Base-by-base conservation (phyloP, 2,329 filamentous ascomycete species). In the Teratosphaeria destructans region DNA sequence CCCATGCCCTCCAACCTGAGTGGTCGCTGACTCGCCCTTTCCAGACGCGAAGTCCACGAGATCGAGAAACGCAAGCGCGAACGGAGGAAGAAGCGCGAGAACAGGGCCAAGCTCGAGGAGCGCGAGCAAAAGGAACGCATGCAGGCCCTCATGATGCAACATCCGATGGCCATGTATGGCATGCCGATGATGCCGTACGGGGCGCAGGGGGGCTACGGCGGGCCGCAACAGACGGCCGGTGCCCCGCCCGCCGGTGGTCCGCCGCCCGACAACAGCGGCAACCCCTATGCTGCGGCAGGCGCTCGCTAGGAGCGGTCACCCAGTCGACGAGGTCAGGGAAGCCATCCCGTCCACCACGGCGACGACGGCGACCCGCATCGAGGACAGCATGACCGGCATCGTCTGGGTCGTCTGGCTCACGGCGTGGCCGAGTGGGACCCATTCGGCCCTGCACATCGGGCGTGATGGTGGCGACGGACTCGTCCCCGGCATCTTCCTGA, bases 61-160 rank as follows among this genome's bases (percentile, higher is more conserved):
- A 79, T 86, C 60, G 78, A 82, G 59, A 71, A 72, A 63, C 74
- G 76, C 61, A 73, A 74, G 63, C 66, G 65, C 27, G 63, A 68
- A 49, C 70, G 71, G 58, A 72, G 73, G 64, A 79, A 79, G 74
- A 70, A 70, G 58, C 65, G 72, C 19, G 71, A 76, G 65, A 69
- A 70, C 55, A 68, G 68, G 26, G 76, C 78, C 62, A 76, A 75
- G 62, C 71, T 78, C 63, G 75, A 78, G 64, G 74, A 78, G 62
- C 68, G 70, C 49, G 73, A 78, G 62, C 61, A 66, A 66, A 72
- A 66, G 60, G 74, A 66, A 64, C 67, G 68, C 63, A 74, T 73
- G 67, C 71, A 72, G 72, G 63, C 64, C 23, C 64, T 70, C 54
- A 65, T 71, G 63, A 56, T 65, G 53, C 60, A 66, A 54, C 68